Evolutionary conservation across 805 yeast species (phyloP).

Genomic region (Hanseniaspora jakobsenii): DNA sequence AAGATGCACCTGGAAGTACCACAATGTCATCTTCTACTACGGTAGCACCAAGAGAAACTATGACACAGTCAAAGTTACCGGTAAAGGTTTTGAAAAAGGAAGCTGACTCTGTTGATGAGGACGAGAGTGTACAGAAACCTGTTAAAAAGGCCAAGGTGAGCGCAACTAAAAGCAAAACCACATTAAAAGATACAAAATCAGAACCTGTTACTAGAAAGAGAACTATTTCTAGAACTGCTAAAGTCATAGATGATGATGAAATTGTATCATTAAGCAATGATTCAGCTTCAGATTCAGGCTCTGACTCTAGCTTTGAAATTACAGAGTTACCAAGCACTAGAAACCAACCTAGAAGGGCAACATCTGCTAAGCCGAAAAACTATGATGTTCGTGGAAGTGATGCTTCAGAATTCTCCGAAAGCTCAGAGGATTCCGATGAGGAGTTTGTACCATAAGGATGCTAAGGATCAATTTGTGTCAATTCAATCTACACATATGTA

Average conservation of each 20-base stretch:
- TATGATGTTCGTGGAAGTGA: conserved; percentile 24
- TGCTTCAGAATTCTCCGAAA: conserved; percentile 19
- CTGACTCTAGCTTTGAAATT: conserved; percentile 12
- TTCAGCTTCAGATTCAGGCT: too few species aligned
- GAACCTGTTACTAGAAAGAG: not conserved
- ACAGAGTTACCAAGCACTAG: conserved; percentile 17
- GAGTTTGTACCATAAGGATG: conserved; percentile 7
- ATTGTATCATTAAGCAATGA: conserved; percentile 16
- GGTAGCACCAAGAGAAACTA: conserved; percentile 2
- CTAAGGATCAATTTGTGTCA: too few species aligned
- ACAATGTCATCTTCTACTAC: not conserved
- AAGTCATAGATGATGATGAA: conserved; percentile 14
- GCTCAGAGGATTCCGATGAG: conserved; percentile 21
- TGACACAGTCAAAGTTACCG: not conserved
- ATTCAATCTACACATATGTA: too few species aligned
- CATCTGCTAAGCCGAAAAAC: conserved; percentile 22
- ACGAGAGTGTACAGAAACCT: not conserved
- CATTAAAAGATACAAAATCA: too few species aligned
- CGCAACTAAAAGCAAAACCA: too few species aligned
- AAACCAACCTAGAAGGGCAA: conserved; percentile 18
- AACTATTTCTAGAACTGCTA: conserved; percentile 15
- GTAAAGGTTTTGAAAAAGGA: conserved; percentile 6
- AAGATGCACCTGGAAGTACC: too few species aligned
- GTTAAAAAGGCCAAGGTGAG: not conserved
- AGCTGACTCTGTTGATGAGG: not conserved